Conservation (phyloP, 768 basidiomycete species). For the Mycena vitilis region DNA sequence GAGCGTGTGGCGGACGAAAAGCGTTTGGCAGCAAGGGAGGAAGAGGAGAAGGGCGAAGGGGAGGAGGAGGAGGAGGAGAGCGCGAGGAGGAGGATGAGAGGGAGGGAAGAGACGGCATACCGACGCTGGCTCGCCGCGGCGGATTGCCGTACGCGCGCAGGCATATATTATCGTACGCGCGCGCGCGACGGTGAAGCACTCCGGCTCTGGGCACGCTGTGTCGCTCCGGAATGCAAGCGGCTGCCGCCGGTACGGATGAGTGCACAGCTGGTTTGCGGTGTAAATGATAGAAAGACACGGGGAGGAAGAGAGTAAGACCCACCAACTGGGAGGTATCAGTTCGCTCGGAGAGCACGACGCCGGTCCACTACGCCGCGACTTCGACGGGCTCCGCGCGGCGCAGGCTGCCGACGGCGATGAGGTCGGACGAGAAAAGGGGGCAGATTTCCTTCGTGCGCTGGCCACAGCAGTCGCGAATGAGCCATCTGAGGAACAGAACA, state of each 20-base stretch:
- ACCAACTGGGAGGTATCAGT: conserved; percentile 33
- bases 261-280: conserved; percentile 4
- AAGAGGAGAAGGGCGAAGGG: too few species aligned
- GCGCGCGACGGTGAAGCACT: conserved; percentile 35
- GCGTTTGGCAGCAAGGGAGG: too few species aligned
- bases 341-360: conserved; percentile 75
- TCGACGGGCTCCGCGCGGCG: conserved; percentile 62
- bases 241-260: conserved; percentile 21
- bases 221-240: conserved; percentile 34
- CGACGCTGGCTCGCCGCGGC: conserved; percentile 23
- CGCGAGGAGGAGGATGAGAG: neutral
- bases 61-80: too few species aligned
- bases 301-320: too few species aligned
- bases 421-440: conserved; percentile 68
- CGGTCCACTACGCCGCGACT: conserved; percentile 89
- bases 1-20: too few species aligned
- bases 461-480: conserved; percentile 38
- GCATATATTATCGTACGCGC: conserved; percentile 33
- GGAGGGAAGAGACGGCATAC: neutral
- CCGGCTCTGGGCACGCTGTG: conserved; percentile 26
- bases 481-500: conserved; percentile 27
- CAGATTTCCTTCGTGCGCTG: conserved; percentile 76
- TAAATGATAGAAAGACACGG: neutral
- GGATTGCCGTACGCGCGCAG: conserved; percentile 36
- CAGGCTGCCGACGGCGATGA: conserved; percentile 76